These are phyloP conservation scores for Gynostemma pentaphyllum DNA, from an alignment of 306 rosid genomes.

Conservation along the genomic window DNA sequence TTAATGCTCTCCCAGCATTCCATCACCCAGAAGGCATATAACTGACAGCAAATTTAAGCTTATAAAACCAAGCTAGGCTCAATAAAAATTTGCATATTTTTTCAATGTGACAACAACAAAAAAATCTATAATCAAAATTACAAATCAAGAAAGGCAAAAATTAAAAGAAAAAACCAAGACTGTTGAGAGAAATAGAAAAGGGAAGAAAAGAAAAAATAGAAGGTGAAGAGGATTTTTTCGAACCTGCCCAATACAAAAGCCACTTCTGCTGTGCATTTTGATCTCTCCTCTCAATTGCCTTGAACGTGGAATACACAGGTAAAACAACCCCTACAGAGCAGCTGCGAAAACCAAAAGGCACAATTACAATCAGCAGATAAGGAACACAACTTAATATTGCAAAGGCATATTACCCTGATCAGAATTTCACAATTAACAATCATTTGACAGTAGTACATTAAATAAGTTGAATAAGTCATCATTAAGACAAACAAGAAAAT, in stretches of 20 bases:
- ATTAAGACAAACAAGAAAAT: not conserved
- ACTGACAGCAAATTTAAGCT: not conserved
- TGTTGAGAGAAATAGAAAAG: not conserved
- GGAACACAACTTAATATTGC: not conserved
- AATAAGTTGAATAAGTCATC: not conserved
- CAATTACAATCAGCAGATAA: not conserved
- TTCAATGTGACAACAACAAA: not conserved
- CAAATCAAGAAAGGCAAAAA: not conserved
- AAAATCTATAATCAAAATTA: not conserved
- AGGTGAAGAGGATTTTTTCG: not conserved
- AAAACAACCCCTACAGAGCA: constrained; percentile 75
- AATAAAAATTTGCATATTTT: not conserved
- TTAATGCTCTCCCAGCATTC: not conserved
- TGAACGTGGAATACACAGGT: constrained; percentile 85
- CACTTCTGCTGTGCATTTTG: constrained; percentile 55
- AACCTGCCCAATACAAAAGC: constrained; percentile 96
- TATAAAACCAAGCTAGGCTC: not conserved
- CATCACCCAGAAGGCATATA: not conserved
- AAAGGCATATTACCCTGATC: not conserved
- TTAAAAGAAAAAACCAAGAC: not conserved
- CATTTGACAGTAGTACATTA: not conserved
- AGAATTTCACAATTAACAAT: not conserved
- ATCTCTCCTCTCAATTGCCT: constrained; percentile 75
- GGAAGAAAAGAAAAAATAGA: not conserved
- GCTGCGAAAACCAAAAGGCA: constrained; percentile 28